These are phyloP conservation scores for Melaleuca alternifolia DNA, from an alignment of 345 rosid species.

Conservation along the genomic window DNA sequence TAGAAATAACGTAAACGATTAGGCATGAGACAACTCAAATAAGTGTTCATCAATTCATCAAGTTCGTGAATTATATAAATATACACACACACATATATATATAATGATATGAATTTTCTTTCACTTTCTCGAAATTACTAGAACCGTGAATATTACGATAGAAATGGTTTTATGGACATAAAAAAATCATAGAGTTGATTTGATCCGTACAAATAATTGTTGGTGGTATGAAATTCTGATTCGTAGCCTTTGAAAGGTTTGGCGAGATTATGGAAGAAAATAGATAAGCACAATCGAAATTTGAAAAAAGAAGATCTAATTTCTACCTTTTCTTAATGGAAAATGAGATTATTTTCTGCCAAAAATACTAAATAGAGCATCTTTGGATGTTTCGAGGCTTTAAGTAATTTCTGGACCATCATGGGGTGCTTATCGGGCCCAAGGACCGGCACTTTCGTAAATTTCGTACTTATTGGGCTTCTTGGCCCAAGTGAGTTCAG, in stretches of 20 bases:
- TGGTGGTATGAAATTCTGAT: not conserved
- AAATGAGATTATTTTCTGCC: not conserved
- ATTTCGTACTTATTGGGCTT: not conserved
- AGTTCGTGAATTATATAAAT: not conserved
- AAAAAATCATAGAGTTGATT: no score
- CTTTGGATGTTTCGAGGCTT: not conserved
- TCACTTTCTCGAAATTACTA: no score
- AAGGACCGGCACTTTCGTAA: not conserved
- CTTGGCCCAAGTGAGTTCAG: not conserved
- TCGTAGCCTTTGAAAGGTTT: not conserved
- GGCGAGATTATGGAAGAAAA: not conserved
- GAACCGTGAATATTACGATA: not conserved
- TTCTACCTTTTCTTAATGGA: not conserved
- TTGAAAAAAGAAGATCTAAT: not conserved
- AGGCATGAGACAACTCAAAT: not conserved
- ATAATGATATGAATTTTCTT: no score
- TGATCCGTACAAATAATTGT: not conserved
- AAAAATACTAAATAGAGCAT: no score
- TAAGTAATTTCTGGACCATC: not conserved
- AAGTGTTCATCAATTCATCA: not conserved
- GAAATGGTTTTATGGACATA: rapidly evolving
- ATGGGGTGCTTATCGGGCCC: not conserved
- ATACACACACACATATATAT: no score
- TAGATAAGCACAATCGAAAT: not conserved
- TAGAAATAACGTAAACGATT: not conserved